Percentiles rank a stretch among this genome's conserved stretches.
Evolutionary conservation across 2,329 filamentous ascomycete genomes (phyloP).

Genomic region (Sclerotiophoma versabilis): DNA sequence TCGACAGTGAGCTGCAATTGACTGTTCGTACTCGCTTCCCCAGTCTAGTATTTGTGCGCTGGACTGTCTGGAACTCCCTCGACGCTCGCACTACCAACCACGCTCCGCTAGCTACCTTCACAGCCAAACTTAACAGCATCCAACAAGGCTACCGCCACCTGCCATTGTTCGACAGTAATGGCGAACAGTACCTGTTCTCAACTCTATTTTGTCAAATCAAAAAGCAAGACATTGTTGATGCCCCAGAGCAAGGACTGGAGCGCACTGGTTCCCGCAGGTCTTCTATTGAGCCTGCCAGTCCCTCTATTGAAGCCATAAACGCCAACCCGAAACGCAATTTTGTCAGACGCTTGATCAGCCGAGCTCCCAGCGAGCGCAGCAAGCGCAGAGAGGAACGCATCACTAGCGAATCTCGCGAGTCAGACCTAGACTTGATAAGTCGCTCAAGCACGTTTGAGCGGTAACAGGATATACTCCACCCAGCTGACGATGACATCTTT

Average conservation of each 20-base stretch:
- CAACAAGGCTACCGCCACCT: constrained; percentile 93
- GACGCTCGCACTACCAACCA: constrained; percentile 74
- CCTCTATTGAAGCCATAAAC: constrained; percentile 41
- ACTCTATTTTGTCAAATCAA: constrained; percentile 91
- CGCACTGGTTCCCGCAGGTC: constrained; percentile 33
- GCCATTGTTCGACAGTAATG: constrained; percentile 85
- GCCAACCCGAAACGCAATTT: constrained; percentile 45
- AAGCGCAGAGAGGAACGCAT: constrained; percentile 44
- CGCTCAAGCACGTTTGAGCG: constrained; percentile 48
- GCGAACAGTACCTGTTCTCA: constrained; percentile 93
- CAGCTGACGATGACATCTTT: constrained; percentile 29
- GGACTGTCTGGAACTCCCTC: constrained; percentile 86
- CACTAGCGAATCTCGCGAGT: constrained; percentile 43
- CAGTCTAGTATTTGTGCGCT: constrained; percentile 90
- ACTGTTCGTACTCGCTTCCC: constrained; percentile 92
- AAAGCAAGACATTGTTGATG: constrained; percentile 61
- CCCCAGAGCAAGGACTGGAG: constrained; percentile 37
- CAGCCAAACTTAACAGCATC: constrained; percentile 86
- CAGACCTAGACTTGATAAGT: constrained; percentile 41
- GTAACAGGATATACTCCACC: constrained; percentile 26
- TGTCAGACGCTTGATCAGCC: constrained; percentile 52
- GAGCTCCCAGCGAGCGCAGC: constrained; percentile 54
- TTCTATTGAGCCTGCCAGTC: constrained; percentile 37
- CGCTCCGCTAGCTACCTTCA: constrained; percentile 83
- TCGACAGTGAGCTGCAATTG: constrained; percentile 80